Conservation (phyloP, 2,329 filamentous ascomycete species). For the Fusarium hainanense region DNA sequence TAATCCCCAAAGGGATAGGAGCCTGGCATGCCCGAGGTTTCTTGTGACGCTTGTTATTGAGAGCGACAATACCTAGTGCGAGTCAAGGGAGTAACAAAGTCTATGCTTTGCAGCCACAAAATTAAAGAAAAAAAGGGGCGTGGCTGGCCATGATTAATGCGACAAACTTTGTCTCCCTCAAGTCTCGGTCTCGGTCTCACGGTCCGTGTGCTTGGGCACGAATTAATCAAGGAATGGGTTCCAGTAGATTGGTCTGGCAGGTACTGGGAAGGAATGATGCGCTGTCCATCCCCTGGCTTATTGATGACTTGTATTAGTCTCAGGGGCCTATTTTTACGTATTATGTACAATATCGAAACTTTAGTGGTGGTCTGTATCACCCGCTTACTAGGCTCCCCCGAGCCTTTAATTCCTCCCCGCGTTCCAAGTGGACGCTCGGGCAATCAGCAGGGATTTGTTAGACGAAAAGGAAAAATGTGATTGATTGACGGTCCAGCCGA, state of each 20-base stretch:
- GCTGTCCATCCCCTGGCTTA: slow-evolving; percentile 2
- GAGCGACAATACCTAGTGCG: not conserved
- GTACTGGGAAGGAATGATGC: not conserved
- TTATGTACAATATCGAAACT: slow-evolving; percentile 25
- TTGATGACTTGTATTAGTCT: slow-evolving; percentile 16
- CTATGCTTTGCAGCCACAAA: slow-evolving; percentile 21
- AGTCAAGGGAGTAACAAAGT: slow-evolving; percentile 14
- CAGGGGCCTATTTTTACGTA: slow-evolving; percentile 39
- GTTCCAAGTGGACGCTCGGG: slow-evolving; percentile 36
- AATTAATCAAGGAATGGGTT: slow-evolving; percentile 14
- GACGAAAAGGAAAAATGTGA: slow-evolving; percentile 6
- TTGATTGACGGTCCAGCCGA: slow-evolving; percentile 14
- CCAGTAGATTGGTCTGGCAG: slow-evolving; percentile 12
- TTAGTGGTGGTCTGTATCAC: slow-evolving; percentile 24
- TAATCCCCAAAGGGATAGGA: not conserved
- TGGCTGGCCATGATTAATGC: slow-evolving; percentile 7
- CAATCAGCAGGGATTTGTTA: slow-evolving; percentile 10
- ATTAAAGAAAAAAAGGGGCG: slow-evolving; percentile 20
- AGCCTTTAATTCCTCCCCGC: slow-evolving; percentile 40
- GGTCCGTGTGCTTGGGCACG: not conserved
- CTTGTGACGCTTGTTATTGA: slow-evolving; percentile 1
- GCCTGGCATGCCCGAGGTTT: slow-evolving; percentile 5
- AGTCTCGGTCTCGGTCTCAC: slow-evolving; percentile 18
- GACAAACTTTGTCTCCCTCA: slow-evolving; percentile 16
- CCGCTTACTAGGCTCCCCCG: slow-evolving; percentile 13